Evolutionary conservation across 225 moss, liverwort and hornwort genomes (phyloP), one percentile per base, ranked within the genome.

Genomic region (Anthoceros angustus): DNA sequence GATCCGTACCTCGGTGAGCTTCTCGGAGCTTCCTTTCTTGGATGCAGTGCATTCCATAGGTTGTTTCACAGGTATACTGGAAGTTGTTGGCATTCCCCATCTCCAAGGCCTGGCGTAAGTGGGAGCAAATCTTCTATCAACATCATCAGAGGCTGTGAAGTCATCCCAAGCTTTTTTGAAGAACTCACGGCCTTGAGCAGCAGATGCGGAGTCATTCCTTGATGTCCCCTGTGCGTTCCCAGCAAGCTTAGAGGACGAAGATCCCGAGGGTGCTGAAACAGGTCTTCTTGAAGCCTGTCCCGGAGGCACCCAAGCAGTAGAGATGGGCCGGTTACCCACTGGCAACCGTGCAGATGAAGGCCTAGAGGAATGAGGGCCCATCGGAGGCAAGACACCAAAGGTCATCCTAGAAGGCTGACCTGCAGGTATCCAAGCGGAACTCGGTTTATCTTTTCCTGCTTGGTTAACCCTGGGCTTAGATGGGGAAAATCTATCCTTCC

Each of bases 271-370:
- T 9, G 55, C 55, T 55, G 55, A 55, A 7, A 55, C n/a, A 18
- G 55, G 55, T 55, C 55, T 55, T 20, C 55, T 55, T 0, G 55
- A 55, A 0, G 55, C n/a, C 23, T 55, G 55, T 18, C 55, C 55
- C 18, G 55, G 10, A 55, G 55, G 55, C 14, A 55, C 55, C 55
- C 55, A 55, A 55, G 55, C 55, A 9, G 55, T 18, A 20, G 55
- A 55, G 18, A 55, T 15, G 5, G 55, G 55, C 55, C 55, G 55
- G 55, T 55, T 55, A 23, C 55, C 55, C 0, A 55, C 14, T 18
- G 55, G 55, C 23, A 55, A 55, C 55, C 55, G 18, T 18, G 55
- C 55, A 55, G 55, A 55, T 55, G 55, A 9, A 20, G 55, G 55
- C 55, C 55, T 55, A 0, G 55, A 55, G 55, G 55, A 55, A 55